A percentile compares a stretch with the other conserved stretches of the same genome.
phyloP scores from a whole-genome alignment of 805 yeast species.

The Myxozyma vanderwaltii region DNA sequence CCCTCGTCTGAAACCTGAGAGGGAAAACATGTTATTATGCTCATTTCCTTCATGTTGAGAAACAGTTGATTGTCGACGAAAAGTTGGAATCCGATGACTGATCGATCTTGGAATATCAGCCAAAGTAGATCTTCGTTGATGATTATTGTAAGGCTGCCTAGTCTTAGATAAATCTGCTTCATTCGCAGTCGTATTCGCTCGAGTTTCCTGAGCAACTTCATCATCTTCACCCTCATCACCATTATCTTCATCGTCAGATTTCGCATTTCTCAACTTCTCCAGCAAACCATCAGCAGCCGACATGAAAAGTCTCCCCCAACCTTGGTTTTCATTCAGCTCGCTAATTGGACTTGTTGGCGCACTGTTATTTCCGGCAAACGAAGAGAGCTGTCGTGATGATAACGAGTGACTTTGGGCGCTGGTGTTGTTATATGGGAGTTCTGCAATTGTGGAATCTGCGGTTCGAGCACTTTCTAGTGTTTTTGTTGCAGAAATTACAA shows the following conservation, averaged over 20 bases:
- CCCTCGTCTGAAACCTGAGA: background rate
- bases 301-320: conserved; percentile 15
- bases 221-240: background rate
- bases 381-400: no score
- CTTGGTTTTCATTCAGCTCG: conserved; percentile 1
- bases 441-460: no score
- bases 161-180: background rate
- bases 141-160: background rate
- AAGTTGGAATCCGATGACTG: background rate
- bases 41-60: background rate
- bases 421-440: no score
- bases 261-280: conserved; percentile 14
- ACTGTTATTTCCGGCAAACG: background rate
- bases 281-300: conserved; percentile 16
- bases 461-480: background rate
- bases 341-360: conserved; percentile 1
- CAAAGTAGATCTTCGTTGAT: conserved; percentile 7
- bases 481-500: background rate
- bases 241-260: conserved; percentile 2
- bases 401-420: no score
- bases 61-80: background rate
- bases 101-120: conserved; percentile 8
- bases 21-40: background rate
- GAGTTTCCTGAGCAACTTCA: background rate
- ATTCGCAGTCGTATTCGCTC: background rate